Evolutionary conservation across 2,329 filamentous ascomycete species (phyloP), one percentile per base, ranked within the genome.

Genomic region (Epichloe gansuensis): DNA sequence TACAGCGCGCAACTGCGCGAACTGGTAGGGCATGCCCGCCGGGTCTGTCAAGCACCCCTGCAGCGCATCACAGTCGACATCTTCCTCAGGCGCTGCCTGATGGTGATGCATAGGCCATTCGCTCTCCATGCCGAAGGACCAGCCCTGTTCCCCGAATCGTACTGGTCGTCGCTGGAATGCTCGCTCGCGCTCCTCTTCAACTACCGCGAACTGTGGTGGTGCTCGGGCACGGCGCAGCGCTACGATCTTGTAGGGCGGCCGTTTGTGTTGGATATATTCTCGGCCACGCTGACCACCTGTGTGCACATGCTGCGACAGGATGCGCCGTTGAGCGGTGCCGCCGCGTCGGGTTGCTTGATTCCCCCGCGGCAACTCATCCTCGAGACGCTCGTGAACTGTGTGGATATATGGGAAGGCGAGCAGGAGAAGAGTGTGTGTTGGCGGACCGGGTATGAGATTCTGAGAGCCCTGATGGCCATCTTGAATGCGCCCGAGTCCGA

Each of bases 161-260:
- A 67, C 58, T 68, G 66, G 64, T 63, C 61, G 17, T 68, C 66
- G 7, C 58, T 68, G 17, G 64, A 67, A 57, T 68, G 66, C 56
- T 66, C 65, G 0, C 60, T 68, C 5, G 64, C 65, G 8, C 56
- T 68, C 25, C 58, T 68, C 4, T 59, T 68, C 44, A 64, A 67
- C 51, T 67, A 67, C 43, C 64, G 65, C 43, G 64, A 68, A 51
- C 56, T 68, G 31, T 31, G 31, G 40, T 67, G 64, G 63, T 59
- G 62, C 8, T 56, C 58, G 34, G 63, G 64, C 12, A 51, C 55
- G 9, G 46, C 27, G 25, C 53, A 60, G 47, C 57, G 62, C 9
- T 54, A 64, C 23, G 61, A 66, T 31, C 57, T 67, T 3, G 63
- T 68, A 11, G 65, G 64, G 3, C 58, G 65, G 1, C 61, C 63